phyloP scores from a whole-genome alignment of 2,329 filamentous ascomycete species.

The Aspergillus sp. region DNA sequence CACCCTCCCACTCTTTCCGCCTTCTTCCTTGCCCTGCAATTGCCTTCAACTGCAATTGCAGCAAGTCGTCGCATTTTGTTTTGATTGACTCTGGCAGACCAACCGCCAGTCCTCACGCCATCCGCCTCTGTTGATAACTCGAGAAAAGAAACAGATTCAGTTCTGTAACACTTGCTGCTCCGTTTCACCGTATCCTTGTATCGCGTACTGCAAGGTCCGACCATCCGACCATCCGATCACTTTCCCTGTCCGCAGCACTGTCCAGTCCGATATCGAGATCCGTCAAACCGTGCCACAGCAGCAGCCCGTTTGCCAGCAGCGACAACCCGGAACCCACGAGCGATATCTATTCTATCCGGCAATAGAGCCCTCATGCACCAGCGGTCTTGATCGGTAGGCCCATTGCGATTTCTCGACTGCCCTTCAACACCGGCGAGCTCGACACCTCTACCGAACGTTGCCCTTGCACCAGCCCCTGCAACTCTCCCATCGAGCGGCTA shows the following conservation, averaged over 20 bases:
- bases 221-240: too few species aligned
- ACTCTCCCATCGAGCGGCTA: neutral
- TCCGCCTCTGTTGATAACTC: slow-evolving; percentile 10
- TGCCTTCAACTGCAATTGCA: neutral
- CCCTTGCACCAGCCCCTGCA: slow-evolving; percentile 7
- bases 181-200: slow-evolving; percentile 9
- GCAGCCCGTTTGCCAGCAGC: slow-evolving; percentile 7
- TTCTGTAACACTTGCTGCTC: slow-evolving; percentile 10
- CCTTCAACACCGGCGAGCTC: slow-evolving; percentile 6
- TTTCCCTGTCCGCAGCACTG: slow-evolving; percentile 5
- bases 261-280: slow-evolving; percentile 7
- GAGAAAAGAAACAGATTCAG: slow-evolving; percentile 9
- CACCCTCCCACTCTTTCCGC: neutral
- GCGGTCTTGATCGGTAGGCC: slow-evolving; percentile 5
- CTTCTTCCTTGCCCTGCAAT: neutral
- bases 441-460: slow-evolving; percentile 4
- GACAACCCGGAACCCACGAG: slow-evolving; percentile 2
- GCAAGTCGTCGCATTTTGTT: neutral
- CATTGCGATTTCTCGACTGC: slow-evolving; percentile 5
- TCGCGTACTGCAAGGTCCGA: slow-evolving; percentile 8
- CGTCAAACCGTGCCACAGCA: slow-evolving; percentile 6
- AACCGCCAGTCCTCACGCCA: neutral
- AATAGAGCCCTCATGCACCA: slow-evolving; percentile 8
- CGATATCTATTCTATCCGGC: slow-evolving; percentile 1
- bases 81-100: neutral